Evolutionary conservation across 2,329 filamentous ascomycete species (phyloP).

Genomic region (Colletotrichum phormii): DNA sequence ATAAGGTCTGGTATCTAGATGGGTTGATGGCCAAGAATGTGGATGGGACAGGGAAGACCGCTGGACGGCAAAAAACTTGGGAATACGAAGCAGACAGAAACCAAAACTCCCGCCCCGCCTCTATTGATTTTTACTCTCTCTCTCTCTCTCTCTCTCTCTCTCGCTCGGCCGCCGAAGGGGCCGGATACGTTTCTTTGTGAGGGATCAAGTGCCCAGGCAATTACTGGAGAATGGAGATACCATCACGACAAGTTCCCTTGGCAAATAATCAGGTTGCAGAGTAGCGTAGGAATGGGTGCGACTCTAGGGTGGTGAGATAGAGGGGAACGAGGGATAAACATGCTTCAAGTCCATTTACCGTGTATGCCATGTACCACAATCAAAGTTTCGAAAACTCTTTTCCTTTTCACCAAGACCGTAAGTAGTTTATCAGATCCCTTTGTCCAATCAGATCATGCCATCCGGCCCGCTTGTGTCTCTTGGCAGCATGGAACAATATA

Average conservation of each 20-base stretch:
- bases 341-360: too few relatives aligned
- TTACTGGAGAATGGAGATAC: neutral
- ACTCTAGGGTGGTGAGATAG: neutral
- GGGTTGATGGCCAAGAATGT: neutral
- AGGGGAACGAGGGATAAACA: constrained; percentile 2
- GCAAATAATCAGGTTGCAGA: constrained; percentile 2
- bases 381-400: constrained; percentile 6
- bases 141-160: neutral
- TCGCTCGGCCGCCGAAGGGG: constrained; percentile 19
- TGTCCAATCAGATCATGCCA: constrained; percentile 2
- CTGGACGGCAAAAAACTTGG: neutral
- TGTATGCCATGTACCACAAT: neutral
- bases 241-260: constrained; percentile 14
- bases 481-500: constrained; percentile 23
- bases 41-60: constrained; percentile 1
- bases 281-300: neutral
- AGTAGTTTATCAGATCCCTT: constrained; percentile 28
- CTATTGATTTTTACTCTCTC: too few relatives aligned
- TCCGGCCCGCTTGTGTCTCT: constrained; percentile 10
- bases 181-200: neutral
- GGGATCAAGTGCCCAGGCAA: neutral
- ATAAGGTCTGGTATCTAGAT: neutral
- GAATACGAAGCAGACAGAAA: constrained; percentile 17
- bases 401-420: neutral
- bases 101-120: too few relatives aligned